Conservation (phyloP, 305 asterid genomes). For the Stenogyne calaminthoides region DNA sequence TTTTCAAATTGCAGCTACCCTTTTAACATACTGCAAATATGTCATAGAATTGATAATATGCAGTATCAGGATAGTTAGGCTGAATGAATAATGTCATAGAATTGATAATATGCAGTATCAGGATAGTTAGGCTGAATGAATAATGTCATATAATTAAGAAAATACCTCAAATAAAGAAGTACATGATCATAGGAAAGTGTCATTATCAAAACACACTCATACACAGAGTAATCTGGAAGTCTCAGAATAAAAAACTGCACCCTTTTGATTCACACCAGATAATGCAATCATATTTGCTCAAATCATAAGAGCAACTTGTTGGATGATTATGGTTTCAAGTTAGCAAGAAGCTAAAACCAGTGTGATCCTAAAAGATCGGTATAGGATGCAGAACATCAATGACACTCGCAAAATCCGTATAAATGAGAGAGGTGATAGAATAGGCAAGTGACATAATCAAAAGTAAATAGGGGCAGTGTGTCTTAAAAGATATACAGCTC, state of each 20-base stretch:
- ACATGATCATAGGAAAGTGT: neutral
- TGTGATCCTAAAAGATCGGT: neutral
- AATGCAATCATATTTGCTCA: neutral
- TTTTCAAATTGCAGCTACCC: neutral
- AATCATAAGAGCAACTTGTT: neutral
- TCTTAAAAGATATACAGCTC: slow-evolving; percentile 1
- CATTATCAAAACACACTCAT: neutral
- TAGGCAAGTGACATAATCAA: slow-evolving; percentile 21
- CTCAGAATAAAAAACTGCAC: neutral
- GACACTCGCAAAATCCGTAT: neutral
- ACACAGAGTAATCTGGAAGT: neutral
- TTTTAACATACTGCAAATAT: neutral
- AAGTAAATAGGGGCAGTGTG: slow-evolving; percentile 2
- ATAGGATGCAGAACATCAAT: neutral
- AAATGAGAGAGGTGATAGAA: neutral
- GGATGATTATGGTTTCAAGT: neutral
- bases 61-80: neutral
- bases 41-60: neutral
- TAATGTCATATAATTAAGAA: neutral
- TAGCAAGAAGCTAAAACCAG: neutral
- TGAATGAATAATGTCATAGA: neutral
- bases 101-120: neutral
- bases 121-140: neutral
- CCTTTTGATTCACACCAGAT: neutral
- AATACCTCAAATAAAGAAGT: neutral